Evolutionary conservation across 1,139 yeast species (phyloP).

Genomic region (Komagataea norvegica): DNA sequence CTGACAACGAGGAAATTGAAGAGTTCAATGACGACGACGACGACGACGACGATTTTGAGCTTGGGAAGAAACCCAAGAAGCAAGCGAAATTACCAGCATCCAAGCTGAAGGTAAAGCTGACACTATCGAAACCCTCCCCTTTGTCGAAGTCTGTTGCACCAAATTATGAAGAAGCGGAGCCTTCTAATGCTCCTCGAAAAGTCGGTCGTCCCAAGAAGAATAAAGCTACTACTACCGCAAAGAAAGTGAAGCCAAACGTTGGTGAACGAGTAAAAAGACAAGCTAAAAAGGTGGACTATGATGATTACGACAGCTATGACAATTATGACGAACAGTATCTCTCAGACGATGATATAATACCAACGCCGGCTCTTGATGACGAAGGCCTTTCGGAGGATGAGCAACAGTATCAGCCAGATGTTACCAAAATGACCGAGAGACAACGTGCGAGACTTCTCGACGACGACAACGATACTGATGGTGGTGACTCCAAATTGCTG

Average conservation of each 20-base stretch:
- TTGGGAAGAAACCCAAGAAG: slow-evolving; percentile 7
- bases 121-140: slow-evolving; percentile 4
- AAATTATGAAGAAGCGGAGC: slow-evolving; percentile 14
- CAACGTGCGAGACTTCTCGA: slow-evolving; percentile 49
- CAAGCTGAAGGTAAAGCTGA: slow-evolving; percentile 1
- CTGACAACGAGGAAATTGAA: slow-evolving; percentile 14
- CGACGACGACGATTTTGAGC: slow-evolving; percentile 7
- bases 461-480: slow-evolving; percentile 19
- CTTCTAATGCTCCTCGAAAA: too few species aligned
- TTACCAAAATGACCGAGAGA: slow-evolving; percentile 57
- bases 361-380: slow-evolving; percentile 25
- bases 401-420: slow-evolving; percentile 32
- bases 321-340: slow-evolving; percentile 9
- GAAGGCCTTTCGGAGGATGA: slow-evolving; percentile 26
- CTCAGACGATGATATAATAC: slow-evolving; percentile 20
- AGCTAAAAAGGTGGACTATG: background rate
- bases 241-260: background rate
- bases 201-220: background rate
- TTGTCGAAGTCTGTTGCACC: slow-evolving; percentile 6
- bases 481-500: slow-evolving; percentile 23
- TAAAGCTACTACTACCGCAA: background rate
- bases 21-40: slow-evolving; percentile 5
- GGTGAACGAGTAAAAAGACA: slow-evolving; percentile 6
- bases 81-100: slow-evolving; percentile 12
- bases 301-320: slow-evolving; percentile 12